Conservation (phyloP, 345 rosid species). For the Litchi chinensis region DNA sequence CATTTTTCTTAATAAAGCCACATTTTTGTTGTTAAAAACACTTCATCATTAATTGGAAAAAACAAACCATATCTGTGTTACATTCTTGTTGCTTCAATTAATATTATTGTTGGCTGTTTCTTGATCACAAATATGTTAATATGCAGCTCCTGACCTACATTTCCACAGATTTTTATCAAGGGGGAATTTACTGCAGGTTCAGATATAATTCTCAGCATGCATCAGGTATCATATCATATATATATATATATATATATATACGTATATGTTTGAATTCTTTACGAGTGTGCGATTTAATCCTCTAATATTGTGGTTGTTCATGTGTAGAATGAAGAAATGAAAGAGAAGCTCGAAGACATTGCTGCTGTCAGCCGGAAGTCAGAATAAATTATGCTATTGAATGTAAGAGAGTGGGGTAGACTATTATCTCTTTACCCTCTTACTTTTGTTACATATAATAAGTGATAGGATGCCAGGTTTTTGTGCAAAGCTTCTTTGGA, state of each 20-base stretch:
- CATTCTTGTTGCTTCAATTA: background rate
- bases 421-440: background rate
- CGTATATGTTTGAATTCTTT: background rate
- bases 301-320: slow-evolving; percentile 1
- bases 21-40: too few relatives aligned
- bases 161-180: slow-evolving; percentile 88
- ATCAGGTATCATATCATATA: slow-evolving; percentile 55
- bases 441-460: background rate
- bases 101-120: background rate
- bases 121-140: slow-evolving; percentile 1
- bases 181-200: slow-evolving; percentile 97
- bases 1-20: too few relatives aligned
- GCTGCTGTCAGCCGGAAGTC: slow-evolving; percentile 34
- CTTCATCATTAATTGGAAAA: too few relatives aligned
- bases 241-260: too few relatives aligned
- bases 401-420: background rate
- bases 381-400: slow-evolving; percentile 17
- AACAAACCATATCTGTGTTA: background rate
- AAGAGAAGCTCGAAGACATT: slow-evolving; percentile 71
- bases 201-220: slow-evolving; percentile 87
- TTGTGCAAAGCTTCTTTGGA: background rate
- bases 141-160: slow-evolving; percentile 93
- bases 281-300: slow-evolving; percentile 5
- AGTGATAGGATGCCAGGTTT: background rate
- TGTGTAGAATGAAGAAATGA: slow-evolving; percentile 76